A percentile compares a stretch with the other conserved stretches of the same genome.
These are phyloP conservation scores for Trichomonas tenax DNA, from an alignment of 208 protist species.

Conservation along the genomic window DNA sequence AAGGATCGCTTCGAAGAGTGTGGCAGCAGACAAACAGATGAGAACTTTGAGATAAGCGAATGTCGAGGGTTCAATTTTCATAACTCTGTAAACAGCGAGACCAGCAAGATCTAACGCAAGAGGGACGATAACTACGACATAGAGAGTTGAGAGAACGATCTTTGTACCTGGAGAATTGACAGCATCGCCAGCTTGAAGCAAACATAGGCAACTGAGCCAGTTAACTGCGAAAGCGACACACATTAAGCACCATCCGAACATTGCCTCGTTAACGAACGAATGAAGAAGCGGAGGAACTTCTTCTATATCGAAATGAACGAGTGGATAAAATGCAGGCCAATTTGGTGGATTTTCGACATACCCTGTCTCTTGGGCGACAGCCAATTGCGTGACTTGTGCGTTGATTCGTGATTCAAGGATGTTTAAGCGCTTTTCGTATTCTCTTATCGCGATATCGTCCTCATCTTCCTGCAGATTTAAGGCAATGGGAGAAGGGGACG, in stretches of 20 bases:
- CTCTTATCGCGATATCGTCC: neutral
- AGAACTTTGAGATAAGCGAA: neutral
- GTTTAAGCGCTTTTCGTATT: neutral
- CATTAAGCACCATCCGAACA: neutral
- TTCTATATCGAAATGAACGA: constrained; percentile 17
- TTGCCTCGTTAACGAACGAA: neutral
- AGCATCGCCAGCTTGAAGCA: neutral
- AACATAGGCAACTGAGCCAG: neutral
- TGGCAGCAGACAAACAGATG: neutral
- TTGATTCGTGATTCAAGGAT: constrained; percentile 1
- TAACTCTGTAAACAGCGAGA: neutral
- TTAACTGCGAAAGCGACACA: neutral
- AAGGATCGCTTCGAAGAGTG: neutral
- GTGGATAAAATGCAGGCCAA: constrained; percentile 6
- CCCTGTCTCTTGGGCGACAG: neutral
- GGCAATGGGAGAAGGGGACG: neutral
- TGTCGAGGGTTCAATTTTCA: neutral
- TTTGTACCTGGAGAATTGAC: neutral
- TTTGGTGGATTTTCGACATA: neutral
- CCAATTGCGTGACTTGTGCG: neutral
- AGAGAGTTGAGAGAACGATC: neutral
- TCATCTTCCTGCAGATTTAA: neutral
- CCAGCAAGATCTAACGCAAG: neutral
- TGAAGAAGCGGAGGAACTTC: neutral
- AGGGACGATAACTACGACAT: neutral